Conservation (phyloP, 192 early-diverging fungal species). For the Entomortierella beljakovae region DNA sequence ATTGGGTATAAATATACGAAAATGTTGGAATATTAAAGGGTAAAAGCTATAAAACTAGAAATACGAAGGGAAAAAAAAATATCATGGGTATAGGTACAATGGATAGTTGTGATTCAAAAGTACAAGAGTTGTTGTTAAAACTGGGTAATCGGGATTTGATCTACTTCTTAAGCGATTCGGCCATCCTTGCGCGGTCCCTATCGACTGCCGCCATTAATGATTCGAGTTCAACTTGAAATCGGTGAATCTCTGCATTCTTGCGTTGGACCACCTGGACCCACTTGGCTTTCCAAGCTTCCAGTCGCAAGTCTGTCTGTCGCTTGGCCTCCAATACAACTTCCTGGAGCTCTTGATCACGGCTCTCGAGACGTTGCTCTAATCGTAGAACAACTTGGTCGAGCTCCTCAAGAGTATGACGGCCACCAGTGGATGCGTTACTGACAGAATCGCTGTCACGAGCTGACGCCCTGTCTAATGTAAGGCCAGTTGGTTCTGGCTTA, state of each 20-base stretch:
- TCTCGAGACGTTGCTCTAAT: constrained; percentile 41
- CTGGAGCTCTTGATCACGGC: constrained; percentile 49
- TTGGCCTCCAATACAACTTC: constrained; percentile 47
- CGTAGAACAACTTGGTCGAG: constrained; percentile 48
- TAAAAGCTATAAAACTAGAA: too few relatives aligned
- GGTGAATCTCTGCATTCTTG: constrained; percentile 53
- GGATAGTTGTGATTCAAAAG: neutral
- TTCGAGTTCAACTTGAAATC: constrained; percentile 51
- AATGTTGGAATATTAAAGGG: too few relatives aligned
- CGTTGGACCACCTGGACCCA: constrained; percentile 54
- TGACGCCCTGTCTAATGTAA: constrained; percentile 29
- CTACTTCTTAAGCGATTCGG: constrained; percentile 30
- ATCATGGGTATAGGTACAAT: too few relatives aligned
- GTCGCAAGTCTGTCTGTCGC: constrained; percentile 40
- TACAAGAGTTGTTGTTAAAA: too few relatives aligned
- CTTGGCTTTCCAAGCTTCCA: constrained; percentile 52
- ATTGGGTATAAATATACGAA: too few relatives aligned
- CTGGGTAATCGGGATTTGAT: too few relatives aligned
- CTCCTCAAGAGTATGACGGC: constrained; percentile 42
- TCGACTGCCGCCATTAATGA: constrained; percentile 46
- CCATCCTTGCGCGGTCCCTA: constrained; percentile 45
- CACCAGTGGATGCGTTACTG: constrained; percentile 7
- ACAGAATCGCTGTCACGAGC: constrained; percentile 27
- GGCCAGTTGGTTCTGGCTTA: constrained; percentile 41
- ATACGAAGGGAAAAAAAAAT: too few relatives aligned